Evolutionary conservation across 2,329 filamentous ascomycete genomes (phyloP).

Genomic region (Neofusicoccum kwambonambiense): DNA sequence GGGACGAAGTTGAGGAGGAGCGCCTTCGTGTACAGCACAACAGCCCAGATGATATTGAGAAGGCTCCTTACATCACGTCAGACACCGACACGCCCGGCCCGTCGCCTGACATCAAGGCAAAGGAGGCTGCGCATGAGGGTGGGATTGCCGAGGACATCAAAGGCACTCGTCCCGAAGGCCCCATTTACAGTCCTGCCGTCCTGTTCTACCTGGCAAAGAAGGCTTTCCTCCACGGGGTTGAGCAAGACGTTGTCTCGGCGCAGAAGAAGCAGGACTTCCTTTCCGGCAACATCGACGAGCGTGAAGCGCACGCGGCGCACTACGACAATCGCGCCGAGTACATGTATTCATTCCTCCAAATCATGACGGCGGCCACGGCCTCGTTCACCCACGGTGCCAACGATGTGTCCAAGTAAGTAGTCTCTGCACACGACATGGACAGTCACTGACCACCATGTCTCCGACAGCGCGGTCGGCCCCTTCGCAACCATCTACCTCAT

Average conservation of each 20-base stretch:
- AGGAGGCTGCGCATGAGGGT: neutral
- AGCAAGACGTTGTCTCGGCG: slow-evolving; percentile 48
- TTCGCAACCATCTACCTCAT: slow-evolving; percentile 63
- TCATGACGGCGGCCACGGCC: slow-evolving; percentile 63
- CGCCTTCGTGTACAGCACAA: slow-evolving; percentile 23
- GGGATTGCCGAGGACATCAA: slow-evolving; percentile 14
- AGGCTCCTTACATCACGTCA: slow-evolving; percentile 19
- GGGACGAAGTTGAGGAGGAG: slow-evolving; percentile 47
- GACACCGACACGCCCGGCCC: neutral
- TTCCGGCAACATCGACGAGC: slow-evolving; percentile 53
- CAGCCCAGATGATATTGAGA: slow-evolving; percentile 28
- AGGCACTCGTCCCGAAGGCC: slow-evolving; percentile 33
- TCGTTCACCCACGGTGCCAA: slow-evolving; percentile 72
- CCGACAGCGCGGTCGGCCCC: slow-evolving; percentile 51
- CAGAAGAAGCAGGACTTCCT: slow-evolving; percentile 48
- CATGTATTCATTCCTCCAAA: slow-evolving; percentile 56
- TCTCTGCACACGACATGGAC: slow-evolving; percentile 42
- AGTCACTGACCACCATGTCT: neutral
- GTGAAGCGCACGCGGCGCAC: slow-evolving; percentile 58
- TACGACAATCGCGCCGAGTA: slow-evolving; percentile 64
- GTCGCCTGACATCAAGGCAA: neutral
- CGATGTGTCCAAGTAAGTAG: slow-evolving; percentile 50
- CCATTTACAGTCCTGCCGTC: slow-evolving; percentile 45
- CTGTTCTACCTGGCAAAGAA: slow-evolving; percentile 49
- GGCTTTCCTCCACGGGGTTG: slow-evolving; percentile 50